Base-by-base conservation (phyloP, 2,329 filamentous ascomycete species). In the Xylaria sp. region DNA sequence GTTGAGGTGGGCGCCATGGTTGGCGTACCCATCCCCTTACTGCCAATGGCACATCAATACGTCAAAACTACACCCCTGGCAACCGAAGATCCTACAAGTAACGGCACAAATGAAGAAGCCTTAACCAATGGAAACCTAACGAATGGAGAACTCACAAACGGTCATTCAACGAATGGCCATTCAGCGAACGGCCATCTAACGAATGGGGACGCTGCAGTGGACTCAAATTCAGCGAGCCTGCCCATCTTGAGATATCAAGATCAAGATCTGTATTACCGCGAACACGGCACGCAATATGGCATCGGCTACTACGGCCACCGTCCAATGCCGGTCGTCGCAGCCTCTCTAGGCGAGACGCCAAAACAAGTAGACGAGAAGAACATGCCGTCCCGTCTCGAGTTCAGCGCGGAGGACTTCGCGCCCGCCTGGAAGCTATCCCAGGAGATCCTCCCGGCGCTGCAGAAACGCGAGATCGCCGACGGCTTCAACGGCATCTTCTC, bases 401-500 rank as follows among this genome's bases (percentile, higher is more conserved):
- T 70, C 56, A 70, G 65, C 39, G 37, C 62, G 3, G 70, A 68
- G 12, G 69, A 70, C 62, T 72, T 72, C 50, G 65, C 39, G 34
- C 70, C 70, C 2, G 70, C 68, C 8, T 72, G 70, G 70, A 69
- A 70, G 62, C 60, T 72, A 8, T 66, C 70, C 6, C 68, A 69
- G 20, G 70, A 72, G 44, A 66, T 72, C 32, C 62, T 72, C 13
- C 70, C 70, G 1, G 63, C 63, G 2, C 66, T 72, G 37, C 62
- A 66, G 13, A 68, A 68, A 20, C 66, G 68, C 46, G 59, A 70
- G 46, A 69, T 72, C 18, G 68, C 63, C 37, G 70, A 72, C 25
- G 70, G 70, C 6, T 72, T 72, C 63, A 64, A 70, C 46, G 70
- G 70, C 32, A 69, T 72, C 44, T 72, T 72, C 56, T 72, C 70